A percentile compares a stretch with the other conserved stretches of the same genome.
Conservation (phyloP, 352 stramenopile species). For the Phytophthora hibernalis region DNA sequence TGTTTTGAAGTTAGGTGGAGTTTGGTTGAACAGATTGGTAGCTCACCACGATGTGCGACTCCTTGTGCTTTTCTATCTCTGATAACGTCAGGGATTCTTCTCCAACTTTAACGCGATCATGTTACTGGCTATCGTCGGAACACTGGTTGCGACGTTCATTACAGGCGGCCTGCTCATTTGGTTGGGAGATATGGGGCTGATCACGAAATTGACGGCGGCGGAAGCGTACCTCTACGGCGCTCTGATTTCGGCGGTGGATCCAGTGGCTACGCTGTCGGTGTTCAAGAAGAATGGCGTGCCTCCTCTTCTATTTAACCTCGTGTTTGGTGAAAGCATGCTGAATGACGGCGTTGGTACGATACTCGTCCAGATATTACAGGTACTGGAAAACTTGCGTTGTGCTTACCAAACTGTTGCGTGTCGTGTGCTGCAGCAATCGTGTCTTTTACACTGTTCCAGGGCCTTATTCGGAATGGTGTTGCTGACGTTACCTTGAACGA, state of each 20-base stretch:
- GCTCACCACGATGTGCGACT: slow-evolving; percentile 17
- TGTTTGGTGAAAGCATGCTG: slow-evolving; percentile 96
- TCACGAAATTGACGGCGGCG: slow-evolving; percentile 85
- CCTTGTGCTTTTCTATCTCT: background rate
- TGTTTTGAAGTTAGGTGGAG: background rate
- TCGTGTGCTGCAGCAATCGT: slow-evolving; percentile 66
- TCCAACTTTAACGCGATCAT: slow-evolving; percentile 91
- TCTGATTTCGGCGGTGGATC: slow-evolving; percentile 94
- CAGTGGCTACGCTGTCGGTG: slow-evolving; percentile 93
- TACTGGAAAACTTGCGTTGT: background rate
- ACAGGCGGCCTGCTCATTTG: slow-evolving; percentile 79
- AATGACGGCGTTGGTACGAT: slow-evolving; percentile 95
- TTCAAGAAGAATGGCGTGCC: slow-evolving; percentile 93
- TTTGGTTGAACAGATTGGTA: slow-evolving; percentile 4
- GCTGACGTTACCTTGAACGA: slow-evolving; percentile 78
- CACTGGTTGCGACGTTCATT: slow-evolving; percentile 82
- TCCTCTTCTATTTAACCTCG: slow-evolving; percentile 94
- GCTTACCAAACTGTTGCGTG: slow-evolving; percentile 4
- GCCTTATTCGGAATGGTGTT: slow-evolving; percentile 77
- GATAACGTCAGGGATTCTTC: slow-evolving; percentile 74
- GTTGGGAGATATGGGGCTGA: slow-evolving; percentile 70
- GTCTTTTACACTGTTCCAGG: slow-evolving; percentile 84
- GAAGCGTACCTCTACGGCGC: slow-evolving; percentile 93
- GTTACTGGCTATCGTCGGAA: slow-evolving; percentile 81
- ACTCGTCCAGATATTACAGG: slow-evolving; percentile 15